phyloP scores from a whole-genome alignment of 2,329 filamentous ascomycete species.

The Trichoderma sp. region DNA sequence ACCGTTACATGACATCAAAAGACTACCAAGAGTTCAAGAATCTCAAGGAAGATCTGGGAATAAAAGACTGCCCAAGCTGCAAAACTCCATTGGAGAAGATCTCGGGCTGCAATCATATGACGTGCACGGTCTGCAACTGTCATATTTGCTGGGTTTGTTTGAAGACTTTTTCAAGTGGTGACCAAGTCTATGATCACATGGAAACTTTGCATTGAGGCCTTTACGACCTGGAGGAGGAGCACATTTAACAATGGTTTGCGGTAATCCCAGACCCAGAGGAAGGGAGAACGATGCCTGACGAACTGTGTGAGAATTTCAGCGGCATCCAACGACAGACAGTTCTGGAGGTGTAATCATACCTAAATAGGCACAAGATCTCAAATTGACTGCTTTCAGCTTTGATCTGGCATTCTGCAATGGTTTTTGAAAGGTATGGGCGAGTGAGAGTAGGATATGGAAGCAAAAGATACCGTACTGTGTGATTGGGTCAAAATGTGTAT shows the following conservation, averaged over 20 bases:
- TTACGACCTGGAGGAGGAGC: background rate
- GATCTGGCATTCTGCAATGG: background rate
- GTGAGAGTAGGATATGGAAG: background rate
- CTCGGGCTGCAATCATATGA: constrained; percentile 50
- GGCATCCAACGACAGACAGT: background rate
- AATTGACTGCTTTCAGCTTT: background rate
- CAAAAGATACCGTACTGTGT: background rate
- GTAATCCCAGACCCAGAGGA: background rate
- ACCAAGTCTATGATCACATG: background rate
- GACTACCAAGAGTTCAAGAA: constrained; percentile 31
- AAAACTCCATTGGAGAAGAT: constrained; percentile 44
- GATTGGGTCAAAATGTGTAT: background rate
- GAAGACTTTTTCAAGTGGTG: background rate
- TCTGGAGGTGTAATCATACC: background rate
- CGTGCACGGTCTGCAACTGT: constrained; percentile 41
- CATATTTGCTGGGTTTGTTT: constrained; percentile 54
- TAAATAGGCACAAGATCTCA: background rate
- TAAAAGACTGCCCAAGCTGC: constrained; percentile 46
- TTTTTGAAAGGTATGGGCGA: background rate
- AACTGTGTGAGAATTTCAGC: background rate
- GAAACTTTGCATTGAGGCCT: background rate
- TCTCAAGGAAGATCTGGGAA: constrained; percentile 38
- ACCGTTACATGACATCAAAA: constrained; percentile 31
- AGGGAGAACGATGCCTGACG: background rate
- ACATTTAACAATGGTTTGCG: background rate